A percentile compares a stretch with the other conserved stretches of the same genome.
Evolutionary conservation across 2,329 filamentous ascomycete species (phyloP).

Genomic region (Aspergillus aculeatus): DNA sequence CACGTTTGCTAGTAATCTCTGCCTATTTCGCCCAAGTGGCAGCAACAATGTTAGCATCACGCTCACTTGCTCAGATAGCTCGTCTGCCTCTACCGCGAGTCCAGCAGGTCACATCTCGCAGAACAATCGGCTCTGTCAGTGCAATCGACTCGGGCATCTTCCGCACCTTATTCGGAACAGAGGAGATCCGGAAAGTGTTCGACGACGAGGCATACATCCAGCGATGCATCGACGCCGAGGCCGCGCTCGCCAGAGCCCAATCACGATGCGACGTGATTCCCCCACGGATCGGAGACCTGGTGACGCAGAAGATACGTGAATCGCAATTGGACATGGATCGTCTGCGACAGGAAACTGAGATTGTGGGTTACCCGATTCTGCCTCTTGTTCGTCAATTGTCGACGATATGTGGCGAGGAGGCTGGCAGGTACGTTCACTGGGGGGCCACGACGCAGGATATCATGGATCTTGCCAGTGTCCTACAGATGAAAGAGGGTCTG

Average conservation of each 20-base stretch:
- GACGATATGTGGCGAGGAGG: conserved; percentile 31
- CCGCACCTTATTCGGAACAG: conserved; percentile 14
- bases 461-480: conserved; percentile 55
- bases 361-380: conserved; percentile 53
- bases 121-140: conserved; percentile 51
- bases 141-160: conserved; percentile 18
- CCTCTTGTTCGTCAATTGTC: conserved; percentile 52
- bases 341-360: conserved; percentile 49
- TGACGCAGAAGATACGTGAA: conserved; percentile 37
- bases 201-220: conserved; percentile 51
- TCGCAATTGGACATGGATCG: conserved; percentile 45
- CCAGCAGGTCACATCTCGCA: conserved; percentile 59
- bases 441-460: conserved; percentile 61
- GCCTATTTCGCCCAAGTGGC: too few species aligned
- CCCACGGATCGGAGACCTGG: conserved; percentile 31
- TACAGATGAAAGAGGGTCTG: conserved; percentile 55
- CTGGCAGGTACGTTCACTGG: conserved; percentile 56
- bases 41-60: conserved; percentile 6
- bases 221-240: conserved; percentile 51
- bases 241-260: conserved; percentile 53
- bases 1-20: too few species aligned
- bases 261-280: conserved; percentile 51
- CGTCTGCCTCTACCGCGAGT: conserved; percentile 11
- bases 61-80: conserved; percentile 13
- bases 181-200: conserved; percentile 33